A percentile compares a stretch with the other conserved stretches of the same genome.
These are phyloP conservation scores for Pyrenophora graminea DNA, from an alignment of 2,329 filamentous ascomycete genomes.

Conservation along the genomic window DNA sequence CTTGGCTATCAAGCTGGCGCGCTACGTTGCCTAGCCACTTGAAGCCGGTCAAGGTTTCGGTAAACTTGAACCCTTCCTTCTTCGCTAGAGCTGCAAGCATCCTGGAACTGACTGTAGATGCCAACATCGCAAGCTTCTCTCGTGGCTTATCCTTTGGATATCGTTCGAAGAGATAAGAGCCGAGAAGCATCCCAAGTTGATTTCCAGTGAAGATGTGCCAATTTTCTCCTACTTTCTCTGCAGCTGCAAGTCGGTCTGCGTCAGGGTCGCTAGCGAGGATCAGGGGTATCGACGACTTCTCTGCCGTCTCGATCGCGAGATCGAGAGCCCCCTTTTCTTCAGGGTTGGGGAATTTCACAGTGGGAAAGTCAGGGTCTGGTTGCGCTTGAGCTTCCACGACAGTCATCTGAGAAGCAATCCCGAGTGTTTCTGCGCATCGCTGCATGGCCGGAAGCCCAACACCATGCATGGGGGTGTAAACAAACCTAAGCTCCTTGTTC, in stretches of 20 bases:
- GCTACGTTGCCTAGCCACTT: slow-evolving; percentile 70
- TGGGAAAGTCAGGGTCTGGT: slow-evolving; percentile 67
- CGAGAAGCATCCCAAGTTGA: slow-evolving; percentile 65
- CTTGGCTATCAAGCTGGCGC: slow-evolving; percentile 53
- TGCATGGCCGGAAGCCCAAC: slow-evolving; percentile 57
- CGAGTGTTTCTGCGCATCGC: slow-evolving; percentile 46
- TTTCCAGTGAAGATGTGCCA: slow-evolving; percentile 70
- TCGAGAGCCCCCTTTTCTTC: slow-evolving; percentile 67
- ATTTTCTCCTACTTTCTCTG: slow-evolving; percentile 59
- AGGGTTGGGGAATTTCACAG: slow-evolving; percentile 67
- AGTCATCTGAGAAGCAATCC: slow-evolving; percentile 51
- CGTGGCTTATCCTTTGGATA: slow-evolving; percentile 42
- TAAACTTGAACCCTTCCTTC: slow-evolving; percentile 60
- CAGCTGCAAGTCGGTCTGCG: slow-evolving; percentile 66
- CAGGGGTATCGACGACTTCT: slow-evolving; percentile 53
- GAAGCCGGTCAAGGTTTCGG: slow-evolving; percentile 68
- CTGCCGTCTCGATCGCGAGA: slow-evolving; percentile 61
- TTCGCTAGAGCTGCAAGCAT: slow-evolving; percentile 64
- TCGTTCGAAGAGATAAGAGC: slow-evolving; percentile 60
- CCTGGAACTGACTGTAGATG: slow-evolving; percentile 66
- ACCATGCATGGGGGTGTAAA: slow-evolving; percentile 63
- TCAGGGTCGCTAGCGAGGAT: slow-evolving; percentile 69
- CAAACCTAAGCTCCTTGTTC: slow-evolving; percentile 48
- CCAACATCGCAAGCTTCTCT: slow-evolving; percentile 59
- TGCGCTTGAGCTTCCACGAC: slow-evolving; percentile 57